Base-by-base conservation (phyloP, 257 asterid genomes). In the Cynanchum wilfordii region DNA sequence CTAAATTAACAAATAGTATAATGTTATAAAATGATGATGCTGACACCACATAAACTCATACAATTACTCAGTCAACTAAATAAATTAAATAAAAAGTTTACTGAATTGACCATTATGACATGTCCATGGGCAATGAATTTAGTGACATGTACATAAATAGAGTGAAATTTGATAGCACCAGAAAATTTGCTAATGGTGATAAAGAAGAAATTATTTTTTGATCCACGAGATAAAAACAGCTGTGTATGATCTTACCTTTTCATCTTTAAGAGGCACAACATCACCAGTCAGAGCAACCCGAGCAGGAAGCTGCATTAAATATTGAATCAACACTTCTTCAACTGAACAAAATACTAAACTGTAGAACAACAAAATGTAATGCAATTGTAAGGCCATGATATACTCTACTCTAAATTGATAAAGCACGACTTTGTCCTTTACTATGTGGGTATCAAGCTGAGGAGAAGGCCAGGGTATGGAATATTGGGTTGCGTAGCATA, bases 261-360 rank as follows among this genome's bases (percentile, higher is more conserved):
- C 88, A 79, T 83, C 93, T 72, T 79, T 83, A 79, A 89, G 96
- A 68, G 77, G 90, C 60, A 84, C 66, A 60, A 81, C 82, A 73
- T 91, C 99, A 59, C 99, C 99, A 44, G 85, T 83, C 76, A 94
- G 75, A 79, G 98, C 97, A 86, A 94, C 86, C 75, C 99, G 88
- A 77, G 89, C 85, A 54, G 97, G 99, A 51, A 82, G 80, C 97
- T 93, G 95, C 86, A 79, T 70, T 51, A 15, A 69, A 29, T 27
- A 64, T 60, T 64, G 69, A 38, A 24, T 58, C 51, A 47, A 69
- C 69, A 22, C 65, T 49, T 72, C 64, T 72, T 62, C 73, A 79
- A 65, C 56, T 42, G 60, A 42, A 67, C 29, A 67, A 25, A 20
- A 24, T 51, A 15, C 25, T 42, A 20, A 63, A 70, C 10, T 15